Base-by-base conservation (phyloP, 2,329 filamentous ascomycete genomes). In the Cytospora chrysosperma region DNA sequence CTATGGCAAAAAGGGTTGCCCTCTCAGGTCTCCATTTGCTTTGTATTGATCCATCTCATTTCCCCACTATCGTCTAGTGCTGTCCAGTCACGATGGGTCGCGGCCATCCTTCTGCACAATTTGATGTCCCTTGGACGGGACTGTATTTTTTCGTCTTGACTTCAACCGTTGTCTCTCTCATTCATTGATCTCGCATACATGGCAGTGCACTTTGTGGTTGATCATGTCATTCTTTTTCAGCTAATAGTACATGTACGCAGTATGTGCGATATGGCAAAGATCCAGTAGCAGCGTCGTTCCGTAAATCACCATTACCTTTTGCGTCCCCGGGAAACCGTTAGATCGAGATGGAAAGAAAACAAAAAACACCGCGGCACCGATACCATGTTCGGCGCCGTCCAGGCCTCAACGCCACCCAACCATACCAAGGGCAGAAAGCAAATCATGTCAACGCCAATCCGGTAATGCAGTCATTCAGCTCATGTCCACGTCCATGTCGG, bases 401-500 rank as follows among this genome's bases (percentile, higher is more conserved):
- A 53, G 24, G 50, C 32, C 51, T 56, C 56, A 56, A 62, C 37
- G 13, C 59, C 43, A 51, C 62, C 51, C 19, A 34, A 56, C 54
- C 53, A 55, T 32, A 49, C 30, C 50, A 28, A 47, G 49, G 59
- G 34, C 24, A 15, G 56, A 52, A n/a, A 55, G 54, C 53, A 53
- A 52, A 26, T 53, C 52, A 62, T 26, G 54, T 54, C 51, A 67
- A 60, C 62, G 49, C 62, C 62, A 51, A 27, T 62, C 62, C 62
- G 63, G 65, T 62, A 52, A 62, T 65, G 59, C 59, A 63, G 59
- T 65, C 61, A 59, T 69, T 75, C 68, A 76, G 70, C 68, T 75
- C 75, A 77, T 76, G 62, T 76, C 75, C 71, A 77, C 73, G 27
- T 75, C 74, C 53, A 69, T 67, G 60, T 73, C 71, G 13, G 65